These are phyloP conservation scores for Colletotrichum viniferum DNA, from an alignment of 2,329 filamentous ascomycete species.

Conservation along the genomic window DNA sequence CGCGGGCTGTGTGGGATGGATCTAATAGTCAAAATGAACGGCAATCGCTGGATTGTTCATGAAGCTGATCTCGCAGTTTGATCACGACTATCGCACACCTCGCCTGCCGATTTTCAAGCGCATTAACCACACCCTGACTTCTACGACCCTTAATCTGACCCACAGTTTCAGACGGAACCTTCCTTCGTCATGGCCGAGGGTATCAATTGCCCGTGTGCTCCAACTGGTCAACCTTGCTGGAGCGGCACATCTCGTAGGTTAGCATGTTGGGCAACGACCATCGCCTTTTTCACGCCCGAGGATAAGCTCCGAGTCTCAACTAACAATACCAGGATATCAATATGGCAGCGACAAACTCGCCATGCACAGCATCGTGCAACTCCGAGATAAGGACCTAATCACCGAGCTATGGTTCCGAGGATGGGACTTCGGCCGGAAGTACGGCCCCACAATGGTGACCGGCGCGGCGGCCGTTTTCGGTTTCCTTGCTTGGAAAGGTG, in stretches of 20 bases:
- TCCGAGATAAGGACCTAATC: not conserved
- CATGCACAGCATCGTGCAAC: not conserved
- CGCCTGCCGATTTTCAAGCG: not conserved
- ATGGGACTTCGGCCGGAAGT: not conserved
- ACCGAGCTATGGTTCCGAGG: not conserved
- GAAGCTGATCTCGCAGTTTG: not conserved
- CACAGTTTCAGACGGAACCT: not conserved
- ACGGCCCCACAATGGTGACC: not conserved
- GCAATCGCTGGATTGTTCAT: not conserved
- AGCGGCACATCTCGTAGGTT: not conserved
- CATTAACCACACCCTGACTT: not conserved
- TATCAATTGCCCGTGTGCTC: not conserved
- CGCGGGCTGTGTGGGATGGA: not conserved
- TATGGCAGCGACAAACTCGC: not conserved
- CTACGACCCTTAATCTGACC: not conserved
- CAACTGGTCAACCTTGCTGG: not conserved
- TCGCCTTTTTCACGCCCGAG: fast-evolving
- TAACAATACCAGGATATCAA: not conserved
- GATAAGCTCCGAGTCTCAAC: not conserved
- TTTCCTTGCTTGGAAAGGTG: conserved; percentile 2
- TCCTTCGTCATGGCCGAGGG: not conserved
- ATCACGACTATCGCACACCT: not conserved
- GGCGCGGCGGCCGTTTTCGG: not conserved
- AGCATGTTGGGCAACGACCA: not conserved
- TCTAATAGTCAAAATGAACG: not conserved